Conservation (phyloP, 2,329 filamentous ascomycete genomes). For the Moelleriella libera region DNA sequence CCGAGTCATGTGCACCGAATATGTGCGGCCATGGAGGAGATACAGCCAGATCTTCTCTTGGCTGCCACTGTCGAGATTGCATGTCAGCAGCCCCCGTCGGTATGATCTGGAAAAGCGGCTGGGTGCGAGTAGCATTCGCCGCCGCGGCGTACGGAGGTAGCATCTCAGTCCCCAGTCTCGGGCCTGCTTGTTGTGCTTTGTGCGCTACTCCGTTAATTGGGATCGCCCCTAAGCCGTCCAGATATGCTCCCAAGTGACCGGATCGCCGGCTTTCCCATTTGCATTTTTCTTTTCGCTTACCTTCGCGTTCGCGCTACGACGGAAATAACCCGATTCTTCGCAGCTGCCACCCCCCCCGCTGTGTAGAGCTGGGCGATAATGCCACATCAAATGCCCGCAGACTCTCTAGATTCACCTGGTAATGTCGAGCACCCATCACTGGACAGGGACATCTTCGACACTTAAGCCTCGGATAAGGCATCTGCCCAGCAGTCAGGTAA, state of each 20-base stretch:
- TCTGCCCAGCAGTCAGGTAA: neutral
- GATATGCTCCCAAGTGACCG: slow-evolving; percentile 2
- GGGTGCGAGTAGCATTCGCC: neutral
- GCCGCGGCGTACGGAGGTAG: neutral
- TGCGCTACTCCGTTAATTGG: neutral
- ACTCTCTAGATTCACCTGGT: too few species aligned
- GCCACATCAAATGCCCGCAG: too few species aligned
- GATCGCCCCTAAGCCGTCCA: neutral
- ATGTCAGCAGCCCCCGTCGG: neutral
- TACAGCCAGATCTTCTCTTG: neutral
- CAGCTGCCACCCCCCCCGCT: slow-evolving; percentile 9
- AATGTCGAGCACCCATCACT: too few species aligned
- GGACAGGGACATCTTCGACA: too few species aligned
- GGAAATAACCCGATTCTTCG: slow-evolving; percentile 19
- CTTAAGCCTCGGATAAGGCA: neutral
- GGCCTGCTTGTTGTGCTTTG: neutral
- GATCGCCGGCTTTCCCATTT: slow-evolving; percentile 3
- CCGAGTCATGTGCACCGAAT: neutral
- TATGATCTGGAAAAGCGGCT: neutral
- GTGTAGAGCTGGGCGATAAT: too few species aligned
- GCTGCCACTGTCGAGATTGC: neutral
- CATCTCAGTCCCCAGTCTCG: neutral
- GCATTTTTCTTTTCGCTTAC: slow-evolving; percentile 1
- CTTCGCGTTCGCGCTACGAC: slow-evolving; percentile 11
- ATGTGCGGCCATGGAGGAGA: neutral